A percentile compares a stretch with the other conserved stretches of the same genome.
These are phyloP conservation scores for Starmerella potacharoeniae DNA, from an alignment of 805 yeast genomes.

Conservation along the genomic window DNA sequence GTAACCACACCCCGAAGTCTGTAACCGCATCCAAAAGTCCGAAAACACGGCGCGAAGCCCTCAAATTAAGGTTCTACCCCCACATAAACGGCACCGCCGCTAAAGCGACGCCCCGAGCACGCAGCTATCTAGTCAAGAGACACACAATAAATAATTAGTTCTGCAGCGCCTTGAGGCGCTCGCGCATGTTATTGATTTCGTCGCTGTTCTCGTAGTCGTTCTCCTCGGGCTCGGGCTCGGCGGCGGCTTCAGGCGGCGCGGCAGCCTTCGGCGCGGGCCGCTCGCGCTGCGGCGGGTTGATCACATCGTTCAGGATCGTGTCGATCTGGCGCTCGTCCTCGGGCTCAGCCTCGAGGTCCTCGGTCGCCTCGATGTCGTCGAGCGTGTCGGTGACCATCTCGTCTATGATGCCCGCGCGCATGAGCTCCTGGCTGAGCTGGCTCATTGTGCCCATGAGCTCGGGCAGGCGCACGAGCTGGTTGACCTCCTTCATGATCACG, in stretches of 20 bases:
- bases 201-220: constrained; percentile 47
- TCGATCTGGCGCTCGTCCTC: constrained; percentile 29
- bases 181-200: constrained; percentile 75
- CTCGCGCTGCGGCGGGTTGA: constrained; percentile 26
- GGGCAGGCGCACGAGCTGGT: constrained; percentile 64
- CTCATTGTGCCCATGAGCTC: constrained; percentile 72
- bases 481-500: constrained; percentile 78
- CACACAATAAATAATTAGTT: constrained; percentile 27
- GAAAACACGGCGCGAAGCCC: too few species aligned
- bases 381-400: constrained; percentile 92
- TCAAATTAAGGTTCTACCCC: too few species aligned
- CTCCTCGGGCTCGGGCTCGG: constrained; percentile 30
- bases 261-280: not conserved
- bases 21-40: too few species aligned
- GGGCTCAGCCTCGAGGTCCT: constrained; percentile 36
- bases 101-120: too few species aligned
- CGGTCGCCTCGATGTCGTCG: constrained; percentile 56
- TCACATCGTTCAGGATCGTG: constrained; percentile 31
- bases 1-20: too few species aligned
- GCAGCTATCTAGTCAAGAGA: not conserved
- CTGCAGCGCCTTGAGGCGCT: constrained; percentile 75
- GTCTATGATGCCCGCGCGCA: constrained; percentile 57
- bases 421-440: constrained; percentile 73
- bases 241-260: constrained; percentile 2
- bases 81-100: too few species aligned